phyloP scores from a whole-genome alignment of 164 flowering plant species.

The Hamamelis virginiana region DNA sequence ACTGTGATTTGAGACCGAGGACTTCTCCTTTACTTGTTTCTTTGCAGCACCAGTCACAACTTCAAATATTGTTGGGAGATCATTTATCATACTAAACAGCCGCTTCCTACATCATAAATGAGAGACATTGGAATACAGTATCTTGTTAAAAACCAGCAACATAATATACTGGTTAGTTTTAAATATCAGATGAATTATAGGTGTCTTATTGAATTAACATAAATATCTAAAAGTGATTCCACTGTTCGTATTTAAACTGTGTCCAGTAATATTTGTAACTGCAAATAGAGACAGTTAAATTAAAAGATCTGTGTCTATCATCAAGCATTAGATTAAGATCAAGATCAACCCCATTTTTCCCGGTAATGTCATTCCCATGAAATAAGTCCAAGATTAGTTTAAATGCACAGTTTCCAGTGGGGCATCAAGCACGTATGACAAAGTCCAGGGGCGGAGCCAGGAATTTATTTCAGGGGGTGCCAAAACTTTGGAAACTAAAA shows the following conservation, averaged over 20 bases:
- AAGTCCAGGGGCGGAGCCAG: too few relatives aligned
- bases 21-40: slow-evolving; percentile 71
- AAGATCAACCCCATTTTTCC: background rate
- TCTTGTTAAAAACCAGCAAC: background rate
- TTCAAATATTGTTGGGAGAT: slow-evolving; percentile 82
- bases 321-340: background rate
- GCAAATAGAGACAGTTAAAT: background rate
- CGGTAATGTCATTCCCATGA: too few relatives aligned
- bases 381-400: too few relatives aligned
- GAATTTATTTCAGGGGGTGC: too few relatives aligned
- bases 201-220: background rate
- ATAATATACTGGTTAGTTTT: background rate
- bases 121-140: background rate
- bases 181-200: background rate
- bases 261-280: slow-evolving; percentile 1
- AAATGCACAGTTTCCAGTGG: too few relatives aligned
- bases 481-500: too few relatives aligned
- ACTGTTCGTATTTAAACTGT: background rate
- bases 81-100: slow-evolving; percentile 81
- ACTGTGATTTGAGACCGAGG: slow-evolving; percentile 59
- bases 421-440: too few relatives aligned
- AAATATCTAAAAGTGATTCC: background rate
- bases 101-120: slow-evolving; percentile 59
- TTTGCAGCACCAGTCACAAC: slow-evolving; percentile 71
- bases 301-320: background rate